Evolutionary conservation across 2,329 filamentous ascomycete genomes (phyloP).

Genomic region (Aspergillus vadensis): DNA sequence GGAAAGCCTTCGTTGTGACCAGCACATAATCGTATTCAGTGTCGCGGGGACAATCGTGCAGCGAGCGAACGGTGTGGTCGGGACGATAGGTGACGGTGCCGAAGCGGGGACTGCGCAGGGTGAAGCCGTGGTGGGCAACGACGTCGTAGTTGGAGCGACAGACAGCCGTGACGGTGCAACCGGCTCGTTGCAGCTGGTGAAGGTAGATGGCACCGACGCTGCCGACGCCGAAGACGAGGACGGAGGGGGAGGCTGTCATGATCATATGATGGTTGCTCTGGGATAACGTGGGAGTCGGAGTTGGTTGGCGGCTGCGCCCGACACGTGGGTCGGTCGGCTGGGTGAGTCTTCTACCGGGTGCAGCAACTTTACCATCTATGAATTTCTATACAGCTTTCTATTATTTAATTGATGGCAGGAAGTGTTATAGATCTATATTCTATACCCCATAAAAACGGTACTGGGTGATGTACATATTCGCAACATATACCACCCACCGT

Average conservation of each 20-base stretch:
- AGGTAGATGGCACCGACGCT: conserved; percentile 35
- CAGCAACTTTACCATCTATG: too few relatives aligned
- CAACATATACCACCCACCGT: too few relatives aligned
- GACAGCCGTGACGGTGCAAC: conserved; percentile 31
- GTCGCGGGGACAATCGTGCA: conserved; percentile 23
- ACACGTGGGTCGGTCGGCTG: not conserved
- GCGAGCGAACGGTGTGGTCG: conserved; percentile 20
- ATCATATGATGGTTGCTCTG: not conserved
- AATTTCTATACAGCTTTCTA: too few relatives aligned
- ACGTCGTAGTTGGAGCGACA: conserved; percentile 38
- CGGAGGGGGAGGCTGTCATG: not conserved
- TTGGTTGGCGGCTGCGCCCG: not conserved
- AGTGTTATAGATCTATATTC: fast-evolving
- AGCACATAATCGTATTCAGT: conserved; percentile 51
- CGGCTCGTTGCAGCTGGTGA: conserved; percentile 31
- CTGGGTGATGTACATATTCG: too few relatives aligned
- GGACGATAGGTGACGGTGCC: conserved; percentile 29
- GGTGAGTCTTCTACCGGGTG: not conserved
- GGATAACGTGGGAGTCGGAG: not conserved
- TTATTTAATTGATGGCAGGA: too few relatives aligned
- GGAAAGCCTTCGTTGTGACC: conserved; percentile 51
- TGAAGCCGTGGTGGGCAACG: conserved; percentile 29
- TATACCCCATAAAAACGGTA: too few relatives aligned
- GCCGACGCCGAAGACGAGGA: conserved; percentile 37
- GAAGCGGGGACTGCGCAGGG: conserved; percentile 28